Conservation (phyloP, 108 stramenopile genomes). For the Cyclotella atomus region DNA sequence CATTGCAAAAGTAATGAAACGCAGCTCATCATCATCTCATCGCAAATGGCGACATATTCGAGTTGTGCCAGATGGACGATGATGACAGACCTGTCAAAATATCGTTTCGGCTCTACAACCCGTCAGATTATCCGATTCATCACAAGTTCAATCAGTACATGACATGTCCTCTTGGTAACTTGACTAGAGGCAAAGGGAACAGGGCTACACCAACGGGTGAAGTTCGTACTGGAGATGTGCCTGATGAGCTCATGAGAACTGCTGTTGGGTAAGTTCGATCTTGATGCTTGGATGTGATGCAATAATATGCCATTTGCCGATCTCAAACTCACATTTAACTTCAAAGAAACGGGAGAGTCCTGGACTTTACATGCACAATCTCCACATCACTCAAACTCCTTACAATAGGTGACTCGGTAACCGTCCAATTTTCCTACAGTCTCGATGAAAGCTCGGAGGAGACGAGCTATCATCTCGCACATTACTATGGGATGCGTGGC, state of each 20-base stretch:
- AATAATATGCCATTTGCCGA: not conserved
- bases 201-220: not conserved
- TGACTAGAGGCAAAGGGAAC: not conserved
- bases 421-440: constrained; percentile 32
- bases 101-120: constrained; percentile 12
- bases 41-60: no score
- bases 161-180: not conserved
- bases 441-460: constrained; percentile 41
- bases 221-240: constrained; percentile 4
- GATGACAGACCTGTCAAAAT: constrained; percentile 7
- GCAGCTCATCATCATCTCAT: no score
- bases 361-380: constrained; percentile 38
- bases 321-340: not conserved
- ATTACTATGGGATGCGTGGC: constrained; percentile 24
- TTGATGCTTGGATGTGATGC: not conserved
- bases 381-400: constrained; percentile 42
- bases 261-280: not conserved
- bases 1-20: no score
- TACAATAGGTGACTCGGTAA: constrained; percentile 46
- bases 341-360: constrained; percentile 18
- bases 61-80: no score
- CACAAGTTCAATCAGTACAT: not conserved
- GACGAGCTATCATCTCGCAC: constrained; percentile 1
- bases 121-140: not conserved
- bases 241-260: not conserved